phyloP scores from a whole-genome alignment of 2,329 filamentous ascomycete species.

The Cladophialophora yegresii region DNA sequence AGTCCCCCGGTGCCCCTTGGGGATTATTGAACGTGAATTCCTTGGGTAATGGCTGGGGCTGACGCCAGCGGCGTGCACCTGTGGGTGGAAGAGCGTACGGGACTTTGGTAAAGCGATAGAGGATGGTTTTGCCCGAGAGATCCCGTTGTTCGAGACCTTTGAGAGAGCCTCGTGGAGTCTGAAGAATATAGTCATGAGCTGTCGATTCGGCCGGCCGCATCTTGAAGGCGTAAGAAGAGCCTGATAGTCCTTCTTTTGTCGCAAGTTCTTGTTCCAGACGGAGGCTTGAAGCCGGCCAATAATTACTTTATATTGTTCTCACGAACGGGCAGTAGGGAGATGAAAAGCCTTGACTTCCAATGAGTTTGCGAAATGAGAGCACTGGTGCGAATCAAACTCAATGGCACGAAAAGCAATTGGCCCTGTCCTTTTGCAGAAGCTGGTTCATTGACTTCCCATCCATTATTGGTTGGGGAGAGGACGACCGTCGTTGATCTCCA shows the following conservation, averaged over 20 bases:
- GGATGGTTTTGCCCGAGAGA: constrained; percentile 26
- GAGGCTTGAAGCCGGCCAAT: background rate
- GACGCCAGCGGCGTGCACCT: constrained; percentile 45
- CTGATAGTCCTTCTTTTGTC: background rate
- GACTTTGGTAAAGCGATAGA: constrained; percentile 41
- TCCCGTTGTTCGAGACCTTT: constrained; percentile 32
- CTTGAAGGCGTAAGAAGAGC: background rate
- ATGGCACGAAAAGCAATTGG: background rate
- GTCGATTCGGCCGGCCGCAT: constrained; percentile 35
- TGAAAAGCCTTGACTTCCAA: background rate
- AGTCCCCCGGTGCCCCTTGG: constrained; percentile 42
- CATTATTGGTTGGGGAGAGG: background rate
- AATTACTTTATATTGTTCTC: background rate
- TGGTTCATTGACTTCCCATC: background rate
- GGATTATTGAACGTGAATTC: constrained; percentile 39
- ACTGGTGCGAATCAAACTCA: background rate
- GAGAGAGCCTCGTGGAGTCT: constrained; percentile 31
- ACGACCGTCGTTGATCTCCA: constrained; percentile 21
- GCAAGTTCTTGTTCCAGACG: background rate
- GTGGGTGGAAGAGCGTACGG: constrained; percentile 48
- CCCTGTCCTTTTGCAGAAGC: background rate
- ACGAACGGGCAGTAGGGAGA: background rate
- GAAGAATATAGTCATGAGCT: constrained; percentile 27
- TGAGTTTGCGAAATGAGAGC: background rate
- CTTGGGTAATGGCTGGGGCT: constrained; percentile 41